Percentiles rank a stretch among this genome's conserved stretches.
Conservation (phyloP, 2,329 filamentous ascomycete genomes). For the Neofusicoccum sp. region DNA sequence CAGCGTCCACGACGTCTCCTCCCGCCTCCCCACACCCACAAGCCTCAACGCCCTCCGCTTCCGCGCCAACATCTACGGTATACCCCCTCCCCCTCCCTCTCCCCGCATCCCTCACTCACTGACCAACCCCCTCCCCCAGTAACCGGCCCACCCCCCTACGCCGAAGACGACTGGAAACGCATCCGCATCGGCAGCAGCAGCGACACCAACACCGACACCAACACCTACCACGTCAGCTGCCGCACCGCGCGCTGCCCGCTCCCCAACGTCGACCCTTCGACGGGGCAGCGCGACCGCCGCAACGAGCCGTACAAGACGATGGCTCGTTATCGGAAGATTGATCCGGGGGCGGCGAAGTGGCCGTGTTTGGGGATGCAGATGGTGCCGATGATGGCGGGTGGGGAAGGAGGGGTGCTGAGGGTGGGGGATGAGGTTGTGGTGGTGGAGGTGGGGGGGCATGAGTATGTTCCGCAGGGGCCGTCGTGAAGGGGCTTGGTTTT, state of each 20-base stretch:
- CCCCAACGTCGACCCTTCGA: constrained; percentile 66
- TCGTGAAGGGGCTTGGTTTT: not conserved
- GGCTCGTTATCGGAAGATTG: constrained; percentile 58
- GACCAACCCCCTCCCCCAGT: constrained; percentile 39
- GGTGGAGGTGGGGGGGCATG: constrained; percentile 10
- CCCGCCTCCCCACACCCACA: constrained; percentile 54
- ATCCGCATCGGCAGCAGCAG: constrained; percentile 51
- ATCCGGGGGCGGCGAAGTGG: constrained; percentile 55
- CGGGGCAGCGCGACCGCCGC: constrained; percentile 53
- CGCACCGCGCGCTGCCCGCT: constrained; percentile 69
- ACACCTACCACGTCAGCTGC: constrained; percentile 54
- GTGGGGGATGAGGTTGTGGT: constrained; percentile 16
- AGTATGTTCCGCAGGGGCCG: constrained; percentile 15
- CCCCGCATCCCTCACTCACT: not conserved
- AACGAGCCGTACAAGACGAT: constrained; percentile 60
- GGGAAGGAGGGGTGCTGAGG: constrained; percentile 27
- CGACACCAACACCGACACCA: constrained; percentile 51
- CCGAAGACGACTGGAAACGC: constrained; percentile 68
- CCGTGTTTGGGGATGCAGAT: constrained; percentile 67
- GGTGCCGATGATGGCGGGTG: constrained; percentile 45
- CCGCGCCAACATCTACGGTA: constrained; percentile 69
- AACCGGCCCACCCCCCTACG: constrained; percentile 61
- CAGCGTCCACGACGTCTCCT: constrained; percentile 61
- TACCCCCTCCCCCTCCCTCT: constrained; percentile 22
- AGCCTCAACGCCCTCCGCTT: constrained; percentile 64